A percentile compares a stretch with the other conserved stretches of the same genome.
phyloP scores from a whole-genome alignment of 345 rosid genomes.

The Rhodamnia argentea region DNA sequence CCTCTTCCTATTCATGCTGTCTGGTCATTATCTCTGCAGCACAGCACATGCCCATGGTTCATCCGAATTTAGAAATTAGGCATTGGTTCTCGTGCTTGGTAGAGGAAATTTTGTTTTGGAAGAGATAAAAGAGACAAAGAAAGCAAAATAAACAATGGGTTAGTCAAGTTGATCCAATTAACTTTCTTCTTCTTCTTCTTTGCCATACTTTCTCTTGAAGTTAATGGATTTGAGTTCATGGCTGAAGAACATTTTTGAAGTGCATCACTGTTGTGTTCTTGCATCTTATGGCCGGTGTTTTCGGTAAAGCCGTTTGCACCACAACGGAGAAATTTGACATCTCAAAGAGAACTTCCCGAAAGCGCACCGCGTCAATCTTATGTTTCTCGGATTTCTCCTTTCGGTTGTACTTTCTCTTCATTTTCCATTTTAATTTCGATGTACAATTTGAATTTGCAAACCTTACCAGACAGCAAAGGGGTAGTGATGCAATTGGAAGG shows the following conservation, averaged over 20 bases:
- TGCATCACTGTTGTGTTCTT: neutral
- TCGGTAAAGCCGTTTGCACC: accelerated
- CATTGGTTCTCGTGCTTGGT: neutral
- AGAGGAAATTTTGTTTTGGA: neutral
- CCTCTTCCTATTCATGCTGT: neutral
- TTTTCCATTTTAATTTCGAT: neutral
- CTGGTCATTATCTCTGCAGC: neutral
- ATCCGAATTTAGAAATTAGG: neutral
- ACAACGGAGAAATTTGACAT: neutral
- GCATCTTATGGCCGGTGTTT: neutral
- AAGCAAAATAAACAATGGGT: neutral
- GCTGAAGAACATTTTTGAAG: neutral
- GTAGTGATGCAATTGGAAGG: too few species aligned
- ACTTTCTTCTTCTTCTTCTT: neutral
- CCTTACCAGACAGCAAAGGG: neutral
- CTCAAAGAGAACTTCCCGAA: neutral
- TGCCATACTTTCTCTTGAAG: neutral
- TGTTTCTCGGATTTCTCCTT: neutral
- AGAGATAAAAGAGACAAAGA: neutral
- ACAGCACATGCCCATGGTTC: neutral
- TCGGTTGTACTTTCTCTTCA: neutral
- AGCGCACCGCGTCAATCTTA: accelerated
- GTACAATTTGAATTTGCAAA: neutral
- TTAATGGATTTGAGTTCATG: neutral
- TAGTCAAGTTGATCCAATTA: accelerated